Conservation (phyloP, 1,284 basidiomycete species). For the Boletus smithii region DNA sequence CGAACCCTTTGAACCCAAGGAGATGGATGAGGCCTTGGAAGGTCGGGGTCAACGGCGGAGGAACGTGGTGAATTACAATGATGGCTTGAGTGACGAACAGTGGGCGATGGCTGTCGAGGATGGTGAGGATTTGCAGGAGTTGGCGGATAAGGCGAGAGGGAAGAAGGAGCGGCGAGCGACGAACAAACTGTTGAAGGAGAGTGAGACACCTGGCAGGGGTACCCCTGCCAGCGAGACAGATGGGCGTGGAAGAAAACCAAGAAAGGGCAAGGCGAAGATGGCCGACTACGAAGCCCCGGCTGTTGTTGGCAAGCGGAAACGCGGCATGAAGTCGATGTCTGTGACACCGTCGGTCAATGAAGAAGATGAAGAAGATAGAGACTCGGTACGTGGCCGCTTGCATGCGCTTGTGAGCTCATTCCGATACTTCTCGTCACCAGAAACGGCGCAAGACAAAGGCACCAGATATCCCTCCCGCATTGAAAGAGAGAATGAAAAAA, state of each 20-base stretch:
- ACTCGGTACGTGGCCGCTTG: constrained; percentile 46
- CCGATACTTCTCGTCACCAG: constrained; percentile 36
- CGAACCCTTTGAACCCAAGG: constrained; percentile 69
- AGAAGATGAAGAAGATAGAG: constrained; percentile 67
- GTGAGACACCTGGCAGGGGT: constrained; percentile 50
- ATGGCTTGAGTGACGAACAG: constrained; percentile 92
- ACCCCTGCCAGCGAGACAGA: constrained; percentile 65
- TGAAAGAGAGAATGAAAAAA: constrained; percentile 80
- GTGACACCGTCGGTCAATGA: constrained; percentile 72
- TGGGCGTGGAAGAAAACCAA: constrained; percentile 55
- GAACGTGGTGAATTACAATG: constrained; percentile 88
- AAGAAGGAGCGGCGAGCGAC: constrained; percentile 59
- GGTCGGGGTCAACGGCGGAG: constrained; percentile 84
- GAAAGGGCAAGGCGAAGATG: constrained; percentile 64
- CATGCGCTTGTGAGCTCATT: not conserved
- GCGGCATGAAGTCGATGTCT: constrained; percentile 68
- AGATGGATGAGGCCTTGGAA: constrained; percentile 67
- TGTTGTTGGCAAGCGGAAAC: constrained; percentile 63
- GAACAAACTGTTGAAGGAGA: constrained; percentile 52
- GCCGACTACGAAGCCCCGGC: constrained; percentile 49
- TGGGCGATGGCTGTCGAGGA: constrained; percentile 90
- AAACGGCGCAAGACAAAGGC: constrained; percentile 75
- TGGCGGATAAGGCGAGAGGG: constrained; percentile 59
- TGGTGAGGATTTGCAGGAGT: constrained; percentile 80
- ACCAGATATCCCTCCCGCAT: constrained; percentile 49